Base-by-base conservation (phyloP, 331 rosid genomes). In the Spiraea crenata region DNA sequence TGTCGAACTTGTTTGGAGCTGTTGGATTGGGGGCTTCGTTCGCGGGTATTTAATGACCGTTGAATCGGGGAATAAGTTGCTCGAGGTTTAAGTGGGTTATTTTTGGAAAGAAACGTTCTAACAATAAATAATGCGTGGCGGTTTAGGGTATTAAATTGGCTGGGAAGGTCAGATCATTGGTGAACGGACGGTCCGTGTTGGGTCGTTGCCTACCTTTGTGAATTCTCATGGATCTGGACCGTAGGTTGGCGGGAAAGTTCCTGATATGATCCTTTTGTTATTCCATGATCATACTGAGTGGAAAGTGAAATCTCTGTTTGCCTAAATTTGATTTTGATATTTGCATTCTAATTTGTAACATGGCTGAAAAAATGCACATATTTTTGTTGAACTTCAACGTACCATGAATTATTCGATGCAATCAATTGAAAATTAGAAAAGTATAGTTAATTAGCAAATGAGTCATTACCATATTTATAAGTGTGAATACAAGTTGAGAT, bases 1-100 rank as follows among this genome's bases (percentile, higher is more conserved):
- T 38, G 57, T 86, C 82, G 81, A 83, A 74, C 79, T 41, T 16
- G 67, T 86, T 82, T 73, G 57, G 47, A 62, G 57, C 38, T 7
- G 40, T 16, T 16, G 69, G 78, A 67, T 46, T 34, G 54, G 9
- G 3, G 46, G 59, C 42, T 65, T 62, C 14, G 16, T 57, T 67
- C 82, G 49, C 78, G 71, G 83, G 78, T 6, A 35, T 57, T 76
- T 84, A 1, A 17, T 2, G 44, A 58, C 90, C 91, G 90, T 89
- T 62, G 65, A 92, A 89, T 87, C 74, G 57, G 6, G 6, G 14
- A 9, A 55, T 54, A 20, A 46, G 16, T 51, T 48, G 35, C 10
- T 25, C 16, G 62, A 51, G 42, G 44, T 66, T 78, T 59, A 50
- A 54, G 39, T 31, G 34, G 46, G 38, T 20, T 44, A 55, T 61